These are phyloP conservation scores for Sarocladiaceae sp. DNA, from an alignment of 2,329 filamentous ascomycete genomes.

Conservation along the genomic window DNA sequence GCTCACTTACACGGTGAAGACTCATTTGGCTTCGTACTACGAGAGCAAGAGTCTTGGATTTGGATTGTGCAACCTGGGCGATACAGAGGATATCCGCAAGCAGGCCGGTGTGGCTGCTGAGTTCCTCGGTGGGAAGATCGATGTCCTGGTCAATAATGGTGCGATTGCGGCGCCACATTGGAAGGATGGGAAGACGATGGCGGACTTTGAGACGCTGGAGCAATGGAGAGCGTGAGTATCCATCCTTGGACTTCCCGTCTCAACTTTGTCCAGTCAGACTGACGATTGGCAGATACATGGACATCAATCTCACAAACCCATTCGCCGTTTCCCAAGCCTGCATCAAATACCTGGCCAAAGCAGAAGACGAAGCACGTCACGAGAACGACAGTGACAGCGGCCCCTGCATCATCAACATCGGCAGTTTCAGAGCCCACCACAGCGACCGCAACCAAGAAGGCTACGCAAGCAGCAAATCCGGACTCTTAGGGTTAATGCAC, in stretches of 20 bases:
- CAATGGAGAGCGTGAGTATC: conserved; percentile 35
- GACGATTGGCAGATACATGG: conserved; percentile 22
- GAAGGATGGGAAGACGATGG: conserved; percentile 41
- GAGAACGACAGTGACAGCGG: conserved; percentile 22
- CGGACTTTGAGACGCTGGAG: conserved; percentile 33
- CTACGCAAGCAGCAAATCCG: conserved; percentile 38
- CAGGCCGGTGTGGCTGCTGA: conserved; percentile 29
- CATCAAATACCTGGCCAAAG: conserved; percentile 39
- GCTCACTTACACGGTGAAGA: conserved; percentile 28
- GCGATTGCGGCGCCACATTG: conserved; percentile 32
- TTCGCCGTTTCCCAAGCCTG: conserved; percentile 42
- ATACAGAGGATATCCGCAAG: conserved; percentile 28
- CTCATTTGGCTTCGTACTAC: conserved; percentile 23
- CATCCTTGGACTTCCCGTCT: background rate
- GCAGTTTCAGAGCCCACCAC: conserved; percentile 40
- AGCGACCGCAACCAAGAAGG: conserved; percentile 44
- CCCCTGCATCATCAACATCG: conserved; percentile 41
- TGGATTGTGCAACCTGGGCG: conserved; percentile 36
- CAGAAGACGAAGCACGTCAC: conserved; percentile 2
- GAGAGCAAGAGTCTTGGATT: conserved; percentile 24
- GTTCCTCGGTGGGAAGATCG: conserved; percentile 31
- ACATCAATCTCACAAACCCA: conserved; percentile 41
- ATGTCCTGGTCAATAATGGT: conserved; percentile 35
- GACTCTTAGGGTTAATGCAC: conserved; percentile 29
- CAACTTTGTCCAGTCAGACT: background rate